A percentile compares a stretch with the other conserved stretches of the same genome.
Conservation (phyloP, 805 yeast species). For the Cyberlindnera euphorbiae region DNA sequence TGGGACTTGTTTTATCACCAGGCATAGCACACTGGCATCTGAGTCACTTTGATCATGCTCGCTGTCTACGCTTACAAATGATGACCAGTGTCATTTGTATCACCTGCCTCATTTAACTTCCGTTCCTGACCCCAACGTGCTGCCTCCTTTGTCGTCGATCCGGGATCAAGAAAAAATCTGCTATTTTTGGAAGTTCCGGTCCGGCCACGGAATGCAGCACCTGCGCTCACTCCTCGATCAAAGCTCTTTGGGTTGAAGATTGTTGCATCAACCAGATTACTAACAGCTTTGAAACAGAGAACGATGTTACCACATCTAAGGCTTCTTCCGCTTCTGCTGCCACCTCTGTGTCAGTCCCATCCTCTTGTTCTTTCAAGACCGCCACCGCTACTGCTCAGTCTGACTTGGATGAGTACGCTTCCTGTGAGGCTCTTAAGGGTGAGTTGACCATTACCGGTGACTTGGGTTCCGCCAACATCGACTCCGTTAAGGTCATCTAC, state of each 20-base stretch:
- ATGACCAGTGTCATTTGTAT: no score
- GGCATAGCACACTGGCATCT: no score
- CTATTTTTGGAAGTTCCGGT: slow-evolving; percentile 6
- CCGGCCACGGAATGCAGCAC: no score
- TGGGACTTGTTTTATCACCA: no score
- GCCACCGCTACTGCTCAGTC: slow-evolving; percentile 75
- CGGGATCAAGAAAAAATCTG: slow-evolving; percentile 1
- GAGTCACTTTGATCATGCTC: no score
- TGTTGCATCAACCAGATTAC: slow-evolving; percentile 4
- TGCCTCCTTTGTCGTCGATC: background rate
- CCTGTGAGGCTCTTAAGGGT: slow-evolving; percentile 80
- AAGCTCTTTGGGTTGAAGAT: no score
- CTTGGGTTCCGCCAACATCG: slow-evolving; percentile 59
- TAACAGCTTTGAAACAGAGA: slow-evolving; percentile 21
- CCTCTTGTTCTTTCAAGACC: slow-evolving; percentile 61
- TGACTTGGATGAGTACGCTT: slow-evolving; percentile 66
- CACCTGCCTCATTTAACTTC: no score
- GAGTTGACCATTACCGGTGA: slow-evolving; percentile 66
- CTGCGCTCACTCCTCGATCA: no score
- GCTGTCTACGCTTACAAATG: no score
- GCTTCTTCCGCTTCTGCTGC: slow-evolving; percentile 54
- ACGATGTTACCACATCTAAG: slow-evolving; percentile 37
- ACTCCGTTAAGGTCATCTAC: slow-evolving; percentile 69
- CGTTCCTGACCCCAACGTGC: background rate
- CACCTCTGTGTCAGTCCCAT: slow-evolving; percentile 42